A percentile compares a stretch with the other conserved stretches of the same genome.
phyloP scores from a whole-genome alignment of 2,329 filamentous ascomycete genomes.

The Sporothrix mexicana region DNA sequence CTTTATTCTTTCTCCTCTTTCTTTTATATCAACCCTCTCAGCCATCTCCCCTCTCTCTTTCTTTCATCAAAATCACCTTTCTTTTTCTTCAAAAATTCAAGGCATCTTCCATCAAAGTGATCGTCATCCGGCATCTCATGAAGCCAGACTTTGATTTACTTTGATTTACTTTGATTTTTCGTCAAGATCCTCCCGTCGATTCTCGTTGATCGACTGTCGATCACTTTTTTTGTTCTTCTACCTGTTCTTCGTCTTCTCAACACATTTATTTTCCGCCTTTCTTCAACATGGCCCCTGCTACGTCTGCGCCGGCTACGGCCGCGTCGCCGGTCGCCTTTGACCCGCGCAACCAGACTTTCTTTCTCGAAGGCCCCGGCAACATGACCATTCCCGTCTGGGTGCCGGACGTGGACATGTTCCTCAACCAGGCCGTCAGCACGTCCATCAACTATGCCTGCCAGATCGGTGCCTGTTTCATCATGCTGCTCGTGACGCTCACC shows the following conservation, averaged over 20 bases:
- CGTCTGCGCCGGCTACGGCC: not conserved
- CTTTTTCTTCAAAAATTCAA: no score
- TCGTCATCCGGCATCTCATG: not conserved
- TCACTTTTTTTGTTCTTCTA: not conserved
- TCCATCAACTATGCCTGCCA: conserved; percentile 38
- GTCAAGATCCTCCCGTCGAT: not conserved
- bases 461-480: conserved; percentile 55
- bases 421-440: conserved; percentile 13
- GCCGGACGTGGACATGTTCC: conserved; percentile 31
- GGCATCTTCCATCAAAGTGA: no score
- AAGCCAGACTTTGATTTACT: not conserved
- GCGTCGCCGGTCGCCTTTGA: not conserved
- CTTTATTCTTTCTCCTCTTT: not conserved
- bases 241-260: not conserved
- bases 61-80: not conserved
- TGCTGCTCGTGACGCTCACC: conserved; percentile 69
- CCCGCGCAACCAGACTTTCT: conserved; percentile 35
- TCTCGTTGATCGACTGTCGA: not conserved
- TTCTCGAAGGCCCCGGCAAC: conserved; percentile 29
- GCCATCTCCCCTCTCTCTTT: not conserved
- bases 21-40: not conserved
- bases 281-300: conserved; percentile 6
- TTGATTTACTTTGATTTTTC: not conserved
- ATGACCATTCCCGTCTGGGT: conserved; percentile 31
- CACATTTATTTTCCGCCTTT: not conserved